A percentile compares a stretch with the other conserved stretches of the same genome.
Conservation (phyloP, 257 asterid species). For the Solanum pennellii region DNA sequence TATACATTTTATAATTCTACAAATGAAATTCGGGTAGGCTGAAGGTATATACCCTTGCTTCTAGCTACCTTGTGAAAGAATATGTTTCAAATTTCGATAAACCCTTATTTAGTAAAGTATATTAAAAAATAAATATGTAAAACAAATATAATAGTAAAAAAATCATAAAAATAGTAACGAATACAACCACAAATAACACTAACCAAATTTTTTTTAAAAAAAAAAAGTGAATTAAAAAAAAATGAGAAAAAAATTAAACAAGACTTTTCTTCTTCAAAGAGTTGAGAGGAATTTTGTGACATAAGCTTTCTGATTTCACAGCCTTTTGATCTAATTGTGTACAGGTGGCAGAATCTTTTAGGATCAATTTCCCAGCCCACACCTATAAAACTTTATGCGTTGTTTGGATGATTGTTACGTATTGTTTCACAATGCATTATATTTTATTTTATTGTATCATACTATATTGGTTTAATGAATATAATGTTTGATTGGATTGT, state of each 20-base stretch:
- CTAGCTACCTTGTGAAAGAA: not conserved
- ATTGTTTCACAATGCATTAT: too few species aligned
- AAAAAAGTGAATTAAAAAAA: too few species aligned
- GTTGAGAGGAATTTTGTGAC: not conserved
- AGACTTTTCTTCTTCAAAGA: not conserved
- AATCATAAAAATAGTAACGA: not conserved
- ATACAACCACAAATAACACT: not conserved
- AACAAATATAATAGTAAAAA: not conserved
- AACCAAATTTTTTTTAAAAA: too few species aligned
- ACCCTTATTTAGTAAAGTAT: not conserved
- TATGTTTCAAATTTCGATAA: too few species aligned
- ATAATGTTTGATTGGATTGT: too few species aligned
- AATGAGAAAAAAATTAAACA: not conserved
- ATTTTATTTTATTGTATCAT: too few species aligned
- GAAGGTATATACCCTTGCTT: not conserved
- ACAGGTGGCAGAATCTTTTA: not conserved
- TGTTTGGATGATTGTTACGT: too few species aligned
- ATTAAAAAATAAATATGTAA: not conserved
- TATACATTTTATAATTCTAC: not conserved
- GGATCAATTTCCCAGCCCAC: conserved; percentile 3
- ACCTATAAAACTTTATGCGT: too few species aligned
- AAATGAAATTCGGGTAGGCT: not conserved
- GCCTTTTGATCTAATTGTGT: not conserved
- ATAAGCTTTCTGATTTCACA: not conserved
- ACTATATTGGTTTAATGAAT: too few species aligned